Evolutionary conservation across 2,329 filamentous ascomycete species (phyloP).

Genomic region (Penicillium brevicompactum): DNA sequence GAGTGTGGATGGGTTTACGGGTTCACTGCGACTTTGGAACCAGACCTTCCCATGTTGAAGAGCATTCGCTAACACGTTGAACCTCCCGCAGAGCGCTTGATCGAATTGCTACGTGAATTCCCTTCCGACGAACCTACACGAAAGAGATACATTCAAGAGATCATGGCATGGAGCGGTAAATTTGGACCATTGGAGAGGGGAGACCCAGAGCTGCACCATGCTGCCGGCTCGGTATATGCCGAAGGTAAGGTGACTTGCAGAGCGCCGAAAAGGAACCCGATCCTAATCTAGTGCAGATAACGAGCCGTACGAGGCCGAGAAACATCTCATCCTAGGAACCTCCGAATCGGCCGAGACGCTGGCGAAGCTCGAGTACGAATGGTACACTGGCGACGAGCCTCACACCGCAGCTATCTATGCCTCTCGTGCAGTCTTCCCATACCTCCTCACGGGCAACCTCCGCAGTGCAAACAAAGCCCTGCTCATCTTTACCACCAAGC

Average conservation of each 20-base stretch:
- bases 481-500: conserved; percentile 70
- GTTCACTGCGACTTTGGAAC: background rate
- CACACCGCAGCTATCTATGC: conserved; percentile 86
- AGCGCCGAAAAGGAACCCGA: background rate
- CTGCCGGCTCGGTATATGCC: conserved; percentile 84
- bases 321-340: conserved; percentile 84
- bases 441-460: conserved; percentile 86
- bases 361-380: conserved; percentile 82
- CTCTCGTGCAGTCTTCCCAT: conserved; percentile 84
- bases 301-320: conserved; percentile 90
- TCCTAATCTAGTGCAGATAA: conserved; percentile 60
- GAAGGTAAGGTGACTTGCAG: conserved; percentile 55
- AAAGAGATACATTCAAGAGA: conserved; percentile 88
- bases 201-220: conserved; percentile 92
- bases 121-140: conserved; percentile 81
- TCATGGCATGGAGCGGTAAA: conserved; percentile 84
- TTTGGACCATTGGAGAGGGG: conserved; percentile 86
- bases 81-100: conserved; percentile 56
- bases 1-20: conserved; percentile 12
- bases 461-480: conserved; percentile 84
- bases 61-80: conserved; percentile 7
- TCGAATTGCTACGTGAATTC: conserved; percentile 80
- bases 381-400: conserved; percentile 87
- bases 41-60: background rate
- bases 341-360: conserved; percentile 82